Conservation (phyloP, 2,329 filamentous ascomycete species). For the Metarhizium anisopliae region DNA sequence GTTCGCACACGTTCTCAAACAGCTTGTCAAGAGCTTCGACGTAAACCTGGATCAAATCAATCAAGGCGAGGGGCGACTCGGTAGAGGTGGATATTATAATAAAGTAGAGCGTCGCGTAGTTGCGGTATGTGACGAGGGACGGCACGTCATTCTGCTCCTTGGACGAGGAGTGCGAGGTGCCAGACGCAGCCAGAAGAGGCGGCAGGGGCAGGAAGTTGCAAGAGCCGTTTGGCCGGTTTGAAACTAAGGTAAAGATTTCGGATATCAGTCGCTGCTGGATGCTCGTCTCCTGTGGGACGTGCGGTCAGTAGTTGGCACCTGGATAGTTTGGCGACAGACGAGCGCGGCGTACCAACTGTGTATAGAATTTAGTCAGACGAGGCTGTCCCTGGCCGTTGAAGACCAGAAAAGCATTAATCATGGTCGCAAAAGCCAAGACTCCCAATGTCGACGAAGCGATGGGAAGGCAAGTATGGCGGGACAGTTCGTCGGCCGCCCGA, state of each 20-base stretch:
- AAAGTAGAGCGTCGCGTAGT: constrained; percentile 97
- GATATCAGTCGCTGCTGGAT: constrained; percentile 95
- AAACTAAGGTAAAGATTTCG: constrained; percentile 94
- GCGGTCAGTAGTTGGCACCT: neutral
- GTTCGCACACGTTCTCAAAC: constrained; percentile 97
- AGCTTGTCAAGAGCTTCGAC: constrained; percentile 90
- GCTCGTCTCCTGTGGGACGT: constrained; percentile 67
- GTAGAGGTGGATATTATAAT: constrained; percentile 96
- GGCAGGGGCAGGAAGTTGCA: constrained; percentile 92
- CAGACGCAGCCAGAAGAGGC: constrained; percentile 52
- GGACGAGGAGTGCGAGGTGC: constrained; percentile 54
- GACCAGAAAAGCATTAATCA: constrained; percentile 98
- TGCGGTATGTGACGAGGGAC: constrained; percentile 91
- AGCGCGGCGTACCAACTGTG: constrained; percentile 64
- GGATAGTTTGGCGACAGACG: neutral
- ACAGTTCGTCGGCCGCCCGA: too few relatives aligned
- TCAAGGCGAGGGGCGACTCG: constrained; percentile 87
- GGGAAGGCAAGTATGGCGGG: neutral
- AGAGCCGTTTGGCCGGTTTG: constrained; percentile 80
- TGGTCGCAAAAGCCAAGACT: constrained; percentile 29
- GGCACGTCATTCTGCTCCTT: constrained; percentile 79
- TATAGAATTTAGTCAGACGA: constrained; percentile 96
- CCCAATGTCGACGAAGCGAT: constrained; percentile 10
- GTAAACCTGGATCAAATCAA: constrained; percentile 96
- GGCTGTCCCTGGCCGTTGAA: constrained; percentile 98